These are phyloP conservation scores for Melaleuca quinquenervia DNA, from an alignment of 345 rosid genomes.

Conservation along the genomic window DNA sequence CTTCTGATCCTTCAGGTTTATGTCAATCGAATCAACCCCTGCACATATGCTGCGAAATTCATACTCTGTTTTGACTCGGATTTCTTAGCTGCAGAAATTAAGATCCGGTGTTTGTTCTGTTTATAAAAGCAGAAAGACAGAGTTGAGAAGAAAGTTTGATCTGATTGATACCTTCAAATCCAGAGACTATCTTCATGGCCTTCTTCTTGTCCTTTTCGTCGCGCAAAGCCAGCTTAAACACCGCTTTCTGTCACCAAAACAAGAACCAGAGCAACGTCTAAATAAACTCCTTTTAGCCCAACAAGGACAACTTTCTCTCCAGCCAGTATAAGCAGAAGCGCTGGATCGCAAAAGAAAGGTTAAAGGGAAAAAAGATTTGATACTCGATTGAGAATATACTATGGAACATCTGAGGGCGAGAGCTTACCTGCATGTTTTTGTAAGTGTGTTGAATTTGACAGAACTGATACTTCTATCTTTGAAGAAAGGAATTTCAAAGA, in stretches of 20 bases:
- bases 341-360: background rate
- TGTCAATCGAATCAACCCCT: slow-evolving; percentile 4
- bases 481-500: background rate
- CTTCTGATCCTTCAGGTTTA: slow-evolving; percentile 8
- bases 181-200: slow-evolving; percentile 21
- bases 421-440: background rate
- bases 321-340: background rate
- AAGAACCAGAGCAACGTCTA: background rate
- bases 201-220: slow-evolving; percentile 15
- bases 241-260: slow-evolving; percentile 13
- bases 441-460: background rate
- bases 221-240: slow-evolving; percentile 15
- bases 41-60: background rate
- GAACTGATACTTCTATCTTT: background rate
- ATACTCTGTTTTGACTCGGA: background rate
- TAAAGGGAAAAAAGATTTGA: background rate
- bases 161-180: slow-evolving; percentile 10
- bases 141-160: background rate
- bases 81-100: background rate
- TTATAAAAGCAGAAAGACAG: background rate
- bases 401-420: background rate
- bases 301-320: background rate
- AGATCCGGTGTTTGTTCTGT: background rate
- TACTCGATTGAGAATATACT: background rate
- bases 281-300: background rate